Conservation (phyloP, 2,329 filamentous ascomycete species). For the Paraconiothyrium sp. region DNA sequence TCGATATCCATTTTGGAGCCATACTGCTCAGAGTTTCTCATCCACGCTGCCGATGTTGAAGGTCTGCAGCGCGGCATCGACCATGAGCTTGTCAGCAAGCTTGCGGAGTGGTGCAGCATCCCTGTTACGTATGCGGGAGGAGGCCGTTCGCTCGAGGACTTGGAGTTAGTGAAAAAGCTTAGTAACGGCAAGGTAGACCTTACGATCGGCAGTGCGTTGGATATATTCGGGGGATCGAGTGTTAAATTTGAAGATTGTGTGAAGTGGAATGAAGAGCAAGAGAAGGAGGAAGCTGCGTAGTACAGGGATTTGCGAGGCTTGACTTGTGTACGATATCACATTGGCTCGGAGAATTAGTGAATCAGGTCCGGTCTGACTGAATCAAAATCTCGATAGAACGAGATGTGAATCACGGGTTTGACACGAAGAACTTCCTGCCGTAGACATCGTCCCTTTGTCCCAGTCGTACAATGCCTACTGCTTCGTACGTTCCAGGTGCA, state of each 20-base stretch:
- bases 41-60: constrained; percentile 97
- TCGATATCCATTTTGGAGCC: constrained; percentile 84
- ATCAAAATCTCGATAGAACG: too few relatives aligned
- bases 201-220: constrained; percentile 94
- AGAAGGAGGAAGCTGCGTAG: constrained; percentile 7
- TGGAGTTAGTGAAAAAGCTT: constrained; percentile 81
- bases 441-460: too few relatives aligned
- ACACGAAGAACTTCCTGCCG: too few relatives aligned
- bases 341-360: too few relatives aligned
- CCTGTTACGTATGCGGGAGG: constrained; percentile 97
- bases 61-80: constrained; percentile 93
- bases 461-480: too few relatives aligned
- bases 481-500: too few relatives aligned
- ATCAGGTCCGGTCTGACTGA: too few relatives aligned
- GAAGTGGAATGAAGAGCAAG: constrained; percentile 73
- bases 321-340: too few relatives aligned
- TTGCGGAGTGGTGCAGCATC: constrained; percentile 87
- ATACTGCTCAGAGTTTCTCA: constrained; percentile 95
- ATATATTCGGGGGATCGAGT: constrained; percentile 90
- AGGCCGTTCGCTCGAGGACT: constrained; percentile 81
- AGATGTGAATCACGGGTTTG: too few relatives aligned
- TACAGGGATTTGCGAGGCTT: background rate
- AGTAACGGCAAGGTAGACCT: constrained; percentile 87
- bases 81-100: constrained; percentile 77
- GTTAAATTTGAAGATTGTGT: constrained; percentile 92